Evolutionary conservation across 805 yeast species (phyloP).

Genomic region (Jamesozyma gamospora): DNA sequence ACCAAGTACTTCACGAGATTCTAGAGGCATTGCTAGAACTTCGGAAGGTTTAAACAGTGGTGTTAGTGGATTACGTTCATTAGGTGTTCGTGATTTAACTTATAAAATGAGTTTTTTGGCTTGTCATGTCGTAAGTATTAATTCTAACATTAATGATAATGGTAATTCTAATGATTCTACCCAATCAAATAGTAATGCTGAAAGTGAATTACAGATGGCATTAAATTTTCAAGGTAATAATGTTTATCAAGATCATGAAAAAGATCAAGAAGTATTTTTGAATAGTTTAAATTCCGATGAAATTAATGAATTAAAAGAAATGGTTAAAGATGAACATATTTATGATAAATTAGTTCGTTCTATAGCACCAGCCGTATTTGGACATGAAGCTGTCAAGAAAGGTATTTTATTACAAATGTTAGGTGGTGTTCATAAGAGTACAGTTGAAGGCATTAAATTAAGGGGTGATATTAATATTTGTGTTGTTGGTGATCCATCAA

Average conservation of each 20-base stretch:
- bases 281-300: constrained; percentile 73
- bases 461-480: constrained; percentile 97
- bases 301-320: constrained; percentile 70
- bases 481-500: constrained; percentile 95
- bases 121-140: constrained; percentile 71
- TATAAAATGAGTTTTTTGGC: constrained; percentile 87
- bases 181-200: constrained; percentile 5
- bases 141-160: constrained; percentile 18
- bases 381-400: constrained; percentile 89
- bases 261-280: constrained; percentile 73
- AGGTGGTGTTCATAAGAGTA: constrained; percentile 91
- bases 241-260: constrained; percentile 38
- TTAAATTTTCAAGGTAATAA: constrained; percentile 21
- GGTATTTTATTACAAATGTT: constrained; percentile 80
- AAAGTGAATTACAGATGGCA: constrained; percentile 17
- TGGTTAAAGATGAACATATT: constrained; percentile 83
- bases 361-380: constrained; percentile 92
- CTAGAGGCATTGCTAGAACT: constrained; percentile 34
- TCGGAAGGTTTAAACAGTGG: constrained; percentile 70
- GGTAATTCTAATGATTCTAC: constrained; percentile 1
- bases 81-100: constrained; percentile 93
- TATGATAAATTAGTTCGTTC: constrained; percentile 79
- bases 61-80: constrained; percentile 74
- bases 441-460: constrained; percentile 86
- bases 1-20: constrained; percentile 69